phyloP scores from a whole-genome alignment of 768 basidiomycete genomes.

The Pholiota molesta region DNA sequence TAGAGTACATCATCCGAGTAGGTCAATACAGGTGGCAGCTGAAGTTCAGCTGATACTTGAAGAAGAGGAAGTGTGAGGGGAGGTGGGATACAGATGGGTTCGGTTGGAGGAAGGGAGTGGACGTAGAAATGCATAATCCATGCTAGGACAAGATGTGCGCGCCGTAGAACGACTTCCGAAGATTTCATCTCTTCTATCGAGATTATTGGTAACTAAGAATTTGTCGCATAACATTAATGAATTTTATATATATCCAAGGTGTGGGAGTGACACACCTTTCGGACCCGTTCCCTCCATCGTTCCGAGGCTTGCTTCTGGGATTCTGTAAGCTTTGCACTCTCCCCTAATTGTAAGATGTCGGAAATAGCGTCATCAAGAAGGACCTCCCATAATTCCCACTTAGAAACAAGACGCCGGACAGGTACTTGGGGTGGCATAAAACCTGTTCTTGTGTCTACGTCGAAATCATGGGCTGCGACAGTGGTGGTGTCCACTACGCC shows the following conservation, averaged over 20 bases:
- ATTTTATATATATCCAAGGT: not conserved
- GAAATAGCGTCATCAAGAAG: conserved; percentile 49
- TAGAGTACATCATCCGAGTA: conserved; percentile 93
- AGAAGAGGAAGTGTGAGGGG: conserved; percentile 77
- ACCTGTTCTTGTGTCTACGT: conserved; percentile 89
- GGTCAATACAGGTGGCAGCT: conserved; percentile 86
- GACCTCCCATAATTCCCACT: conserved; percentile 60
- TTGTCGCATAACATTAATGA: not conserved
- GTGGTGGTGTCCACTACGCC: conserved; percentile 44
- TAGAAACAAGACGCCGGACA: conserved; percentile 58
- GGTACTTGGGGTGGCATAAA: conserved; percentile 87
- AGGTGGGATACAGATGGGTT: conserved; percentile 65
- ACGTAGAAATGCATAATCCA: conserved; percentile 81
- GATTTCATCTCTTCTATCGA: conserved; percentile 44
- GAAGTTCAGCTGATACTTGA: conserved; percentile 66
- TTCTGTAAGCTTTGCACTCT: conserved; percentile 41
- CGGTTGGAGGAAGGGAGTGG: conserved; percentile 58
- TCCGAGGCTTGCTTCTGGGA: conserved; percentile 40
- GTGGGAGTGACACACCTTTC: conserved; percentile 37
- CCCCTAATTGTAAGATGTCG: conserved; percentile 52
- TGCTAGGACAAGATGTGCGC: conserved; percentile 74
- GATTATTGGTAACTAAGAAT: conserved; percentile 54
- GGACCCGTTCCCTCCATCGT: conserved; percentile 50
- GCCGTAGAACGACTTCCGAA: conserved; percentile 61
- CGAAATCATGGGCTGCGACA: conserved; percentile 84